A percentile compares a stretch with the other conserved stretches of the same genome.
phyloP scores from a whole-genome alignment of 192 early-diverging fungal species.

The Entomortierella chlamydospora region DNA sequence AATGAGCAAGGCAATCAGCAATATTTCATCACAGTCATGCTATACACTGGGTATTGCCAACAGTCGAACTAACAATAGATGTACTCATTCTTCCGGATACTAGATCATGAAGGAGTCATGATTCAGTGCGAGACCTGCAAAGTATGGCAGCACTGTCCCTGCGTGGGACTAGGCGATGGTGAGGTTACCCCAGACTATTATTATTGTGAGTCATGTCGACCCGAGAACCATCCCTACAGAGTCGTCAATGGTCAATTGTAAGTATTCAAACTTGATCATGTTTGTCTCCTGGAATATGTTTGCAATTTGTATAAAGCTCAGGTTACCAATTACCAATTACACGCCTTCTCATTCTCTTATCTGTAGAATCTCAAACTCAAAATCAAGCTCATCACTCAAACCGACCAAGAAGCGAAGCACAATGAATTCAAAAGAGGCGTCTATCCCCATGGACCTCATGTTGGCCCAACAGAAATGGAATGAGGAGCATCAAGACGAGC shows the following conservation, averaged over 20 bases:
- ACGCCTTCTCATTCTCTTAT: neutral
- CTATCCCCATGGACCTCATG: slow-evolving; percentile 61
- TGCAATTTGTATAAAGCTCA: neutral
- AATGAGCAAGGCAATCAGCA: too few relatives aligned
- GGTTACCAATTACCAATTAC: neutral
- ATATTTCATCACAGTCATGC: too few relatives aligned
- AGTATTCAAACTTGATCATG: slow-evolving; percentile 3
- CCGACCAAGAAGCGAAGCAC: slow-evolving; percentile 66
- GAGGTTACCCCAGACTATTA: slow-evolving; percentile 89
- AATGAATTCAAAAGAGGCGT: slow-evolving; percentile 66
- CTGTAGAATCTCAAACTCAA: slow-evolving; percentile 34
- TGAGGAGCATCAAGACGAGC: slow-evolving; percentile 47
- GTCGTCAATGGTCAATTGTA: slow-evolving; percentile 54
- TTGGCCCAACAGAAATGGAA: slow-evolving; percentile 54
- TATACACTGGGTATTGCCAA: too few relatives aligned
- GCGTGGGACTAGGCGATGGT: slow-evolving; percentile 82
- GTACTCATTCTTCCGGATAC: neutral
- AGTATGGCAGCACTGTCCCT: slow-evolving; percentile 96
- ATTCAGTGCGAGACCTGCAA: slow-evolving; percentile 94
- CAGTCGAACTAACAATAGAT: too few relatives aligned
- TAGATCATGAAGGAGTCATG: slow-evolving; percentile 80
- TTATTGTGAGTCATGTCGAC: slow-evolving; percentile 91
- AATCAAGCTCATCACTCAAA: slow-evolving; percentile 42
- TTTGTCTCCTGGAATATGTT: neutral
- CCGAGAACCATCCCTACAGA: slow-evolving; percentile 81